Evolutionary conservation across 116 monocot species (phyloP).

Genomic region (Iris pallida): DNA sequence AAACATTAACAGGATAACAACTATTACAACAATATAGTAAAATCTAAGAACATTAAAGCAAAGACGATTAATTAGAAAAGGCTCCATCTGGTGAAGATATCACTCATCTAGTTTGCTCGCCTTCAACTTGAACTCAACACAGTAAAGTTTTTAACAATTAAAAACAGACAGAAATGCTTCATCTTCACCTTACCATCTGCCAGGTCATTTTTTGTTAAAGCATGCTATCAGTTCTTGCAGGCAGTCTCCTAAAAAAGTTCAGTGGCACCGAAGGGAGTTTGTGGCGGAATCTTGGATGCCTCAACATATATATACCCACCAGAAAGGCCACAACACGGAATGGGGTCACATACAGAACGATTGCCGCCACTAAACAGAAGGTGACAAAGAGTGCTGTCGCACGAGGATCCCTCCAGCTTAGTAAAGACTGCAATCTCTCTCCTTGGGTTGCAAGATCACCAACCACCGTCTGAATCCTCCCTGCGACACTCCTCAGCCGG

Average conservation of each 20-base stretch:
- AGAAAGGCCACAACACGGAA: constrained; percentile 8
- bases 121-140: no score
- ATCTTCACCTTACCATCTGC: no score
- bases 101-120: neutral
- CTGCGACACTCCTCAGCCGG: constrained; percentile 17
- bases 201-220: neutral
- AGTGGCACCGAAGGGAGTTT: constrained; percentile 4
- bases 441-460: constrained; percentile 10
- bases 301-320: constrained; percentile 5
- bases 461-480: constrained; percentile 9
- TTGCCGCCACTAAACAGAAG: constrained; percentile 4
- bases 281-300: constrained; percentile 12
- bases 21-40: neutral
- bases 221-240: constrained; percentile 16
- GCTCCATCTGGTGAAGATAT: neutral
- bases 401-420: constrained; percentile 9
- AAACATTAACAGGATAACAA: neutral
- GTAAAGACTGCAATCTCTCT: constrained; percentile 7
- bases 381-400: constrained; percentile 8
- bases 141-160: no score
- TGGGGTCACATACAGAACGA: constrained; percentile 9
- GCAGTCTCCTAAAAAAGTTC: constrained; percentile 10
- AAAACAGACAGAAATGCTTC: no score
- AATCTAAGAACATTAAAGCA: neutral
- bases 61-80: neutral